Conservation (phyloP, 2,329 filamentous ascomycete genomes). For the Talaromyces sp. region DNA sequence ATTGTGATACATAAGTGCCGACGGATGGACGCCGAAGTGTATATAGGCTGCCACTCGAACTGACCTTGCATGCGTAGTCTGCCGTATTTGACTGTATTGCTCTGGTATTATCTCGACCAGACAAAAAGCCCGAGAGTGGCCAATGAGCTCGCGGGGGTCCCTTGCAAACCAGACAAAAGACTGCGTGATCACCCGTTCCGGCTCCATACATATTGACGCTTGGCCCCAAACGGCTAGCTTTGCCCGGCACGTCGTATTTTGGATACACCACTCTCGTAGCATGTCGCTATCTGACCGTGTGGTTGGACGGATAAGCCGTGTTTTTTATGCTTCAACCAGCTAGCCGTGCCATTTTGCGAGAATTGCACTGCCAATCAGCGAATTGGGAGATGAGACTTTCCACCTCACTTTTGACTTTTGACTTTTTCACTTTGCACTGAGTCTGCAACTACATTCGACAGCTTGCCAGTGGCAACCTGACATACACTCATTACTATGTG, state of each 20-base stretch:
- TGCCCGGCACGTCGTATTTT: not conserved
- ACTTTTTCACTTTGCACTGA: not conserved
- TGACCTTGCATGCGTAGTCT: not conserved
- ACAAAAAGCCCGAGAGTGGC: not conserved
- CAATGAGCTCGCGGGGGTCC: not conserved
- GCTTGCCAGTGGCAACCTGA: not conserved
- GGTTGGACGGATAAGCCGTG: not conserved
- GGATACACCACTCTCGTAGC: not conserved
- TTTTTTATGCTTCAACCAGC: not conserved
- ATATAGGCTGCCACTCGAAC: not conserved
- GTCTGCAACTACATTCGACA: not conserved
- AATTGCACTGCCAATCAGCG: not conserved
- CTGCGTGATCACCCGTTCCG: slow-evolving; percentile 1
- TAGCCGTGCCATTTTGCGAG: not conserved
- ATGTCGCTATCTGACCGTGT: not conserved
- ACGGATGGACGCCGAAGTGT: not conserved
- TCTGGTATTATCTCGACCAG: not conserved
- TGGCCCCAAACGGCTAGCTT: not conserved
- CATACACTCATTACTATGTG: not conserved
- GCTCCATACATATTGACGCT: not conserved
- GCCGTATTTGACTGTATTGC: not conserved
- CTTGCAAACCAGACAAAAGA: not conserved
- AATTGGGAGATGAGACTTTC: not conserved
- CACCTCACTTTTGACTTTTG: not conserved
- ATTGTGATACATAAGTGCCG: not conserved